Evolutionary conservation across 345 rosid species (phyloP).

Genomic region (Punica granatum): DNA sequence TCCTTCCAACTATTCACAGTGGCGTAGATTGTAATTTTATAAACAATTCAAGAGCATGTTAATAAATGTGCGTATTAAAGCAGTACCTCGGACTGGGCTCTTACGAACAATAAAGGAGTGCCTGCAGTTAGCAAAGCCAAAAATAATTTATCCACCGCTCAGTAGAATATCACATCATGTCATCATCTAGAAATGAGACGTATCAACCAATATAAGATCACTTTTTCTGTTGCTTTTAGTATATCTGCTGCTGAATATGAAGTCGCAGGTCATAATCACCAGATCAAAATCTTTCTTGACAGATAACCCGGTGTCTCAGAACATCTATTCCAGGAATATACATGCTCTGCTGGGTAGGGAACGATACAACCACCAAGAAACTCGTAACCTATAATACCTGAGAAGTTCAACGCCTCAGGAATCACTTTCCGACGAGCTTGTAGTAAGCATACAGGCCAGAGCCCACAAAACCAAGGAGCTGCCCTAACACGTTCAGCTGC

Average conservation of each 20-base stretch:
- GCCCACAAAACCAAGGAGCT: constrained; percentile 79
- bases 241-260: neutral
- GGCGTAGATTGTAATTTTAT: too few species aligned
- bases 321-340: too few species aligned
- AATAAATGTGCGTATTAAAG: too few species aligned
- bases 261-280: neutral
- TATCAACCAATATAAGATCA: neutral
- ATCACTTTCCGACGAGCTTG: constrained; percentile 64
- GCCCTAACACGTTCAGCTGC: constrained; percentile 90
- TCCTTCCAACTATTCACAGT: too few species aligned
- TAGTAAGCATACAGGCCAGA: constrained; percentile 88
- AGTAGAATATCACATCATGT: neutral
- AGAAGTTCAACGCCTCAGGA: neutral
- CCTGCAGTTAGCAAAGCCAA: neutral
- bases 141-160: neutral
- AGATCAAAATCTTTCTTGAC: neutral
- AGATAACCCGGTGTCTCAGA: neutral
- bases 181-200: neutral
- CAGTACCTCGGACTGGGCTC: too few species aligned
- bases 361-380: neutral
- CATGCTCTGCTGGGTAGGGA: too few species aligned
- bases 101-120: too few species aligned
- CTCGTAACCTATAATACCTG: neutral
- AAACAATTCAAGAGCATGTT: too few species aligned
- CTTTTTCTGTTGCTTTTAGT: neutral